phyloP scores from a whole-genome alignment of 2,329 filamentous ascomycete species.

The Fonsecaea multimorphosa region DNA sequence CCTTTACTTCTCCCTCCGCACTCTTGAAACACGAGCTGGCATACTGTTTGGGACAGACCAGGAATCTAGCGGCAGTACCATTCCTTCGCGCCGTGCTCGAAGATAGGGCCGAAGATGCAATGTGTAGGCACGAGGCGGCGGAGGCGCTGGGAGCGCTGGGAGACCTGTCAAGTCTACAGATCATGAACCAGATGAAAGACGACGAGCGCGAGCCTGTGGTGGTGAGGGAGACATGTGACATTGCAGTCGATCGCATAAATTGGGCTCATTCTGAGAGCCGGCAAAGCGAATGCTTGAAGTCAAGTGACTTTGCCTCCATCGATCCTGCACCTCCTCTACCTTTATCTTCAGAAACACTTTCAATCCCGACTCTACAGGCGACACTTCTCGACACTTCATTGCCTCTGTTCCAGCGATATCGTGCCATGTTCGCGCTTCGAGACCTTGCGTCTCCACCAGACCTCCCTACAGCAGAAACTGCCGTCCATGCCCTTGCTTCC shows the following conservation, averaged over 20 bases:
- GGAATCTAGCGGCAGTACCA: constrained; percentile 74
- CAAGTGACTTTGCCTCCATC: constrained; percentile 92
- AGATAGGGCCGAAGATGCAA: constrained; percentile 82
- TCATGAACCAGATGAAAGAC: constrained; percentile 76
- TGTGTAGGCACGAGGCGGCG: constrained; percentile 96
- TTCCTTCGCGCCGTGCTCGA: constrained; percentile 76
- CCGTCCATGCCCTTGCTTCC: constrained; percentile 81
- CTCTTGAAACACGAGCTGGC: constrained; percentile 95
- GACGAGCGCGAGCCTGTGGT: constrained; percentile 76
- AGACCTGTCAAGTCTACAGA: constrained; percentile 71
- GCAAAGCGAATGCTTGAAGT: constrained; percentile 76
- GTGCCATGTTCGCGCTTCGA: constrained; percentile 96
- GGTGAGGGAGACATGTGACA: constrained; percentile 94
- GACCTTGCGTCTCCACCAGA: constrained; percentile 94
- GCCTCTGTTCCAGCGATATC: constrained; percentile 89
- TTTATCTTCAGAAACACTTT: constrained; percentile 64
- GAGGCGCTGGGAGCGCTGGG: constrained; percentile 91
- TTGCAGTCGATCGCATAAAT: constrained; percentile 89
- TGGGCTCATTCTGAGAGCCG: constrained; percentile 83
- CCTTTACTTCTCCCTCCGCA: constrained; percentile 81
- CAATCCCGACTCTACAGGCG: constrained; percentile 75
- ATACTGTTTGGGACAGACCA: constrained; percentile 93
- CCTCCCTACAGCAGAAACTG: constrained; percentile 85
- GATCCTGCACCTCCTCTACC: constrained; percentile 92
- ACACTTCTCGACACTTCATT: constrained; percentile 77